A percentile compares a stretch with the other conserved stretches of the same genome.
Conservation (phyloP, 192 early-diverging fungal species). For the Entomortierella beljakovae region DNA sequence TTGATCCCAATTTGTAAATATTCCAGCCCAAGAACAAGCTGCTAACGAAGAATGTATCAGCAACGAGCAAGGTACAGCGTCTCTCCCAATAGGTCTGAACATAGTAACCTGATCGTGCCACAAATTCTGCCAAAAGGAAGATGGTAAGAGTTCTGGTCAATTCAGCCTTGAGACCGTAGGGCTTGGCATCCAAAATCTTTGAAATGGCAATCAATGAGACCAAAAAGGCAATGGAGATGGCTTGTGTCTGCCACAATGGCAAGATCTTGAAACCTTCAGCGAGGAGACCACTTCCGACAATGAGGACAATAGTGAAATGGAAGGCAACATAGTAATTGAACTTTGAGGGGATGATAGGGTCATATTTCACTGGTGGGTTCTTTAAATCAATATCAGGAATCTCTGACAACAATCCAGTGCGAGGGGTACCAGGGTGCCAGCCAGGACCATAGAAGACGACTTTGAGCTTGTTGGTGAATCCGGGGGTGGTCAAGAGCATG, state of each 20-base stretch:
- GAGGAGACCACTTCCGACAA: constrained; percentile 34
- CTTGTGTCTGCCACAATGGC: constrained; percentile 40
- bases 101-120: constrained; percentile 41
- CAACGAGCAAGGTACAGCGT: constrained; percentile 35
- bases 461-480: constrained; percentile 57
- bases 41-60: constrained; percentile 43
- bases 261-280: constrained; percentile 50
- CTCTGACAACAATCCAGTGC: constrained; percentile 57
- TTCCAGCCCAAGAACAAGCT: constrained; percentile 52
- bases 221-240: constrained; percentile 27
- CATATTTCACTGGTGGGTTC: constrained; percentile 57
- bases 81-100: constrained; percentile 51
- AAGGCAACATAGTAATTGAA: constrained; percentile 57
- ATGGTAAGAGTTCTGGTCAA: constrained; percentile 28
- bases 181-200: constrained; percentile 52
- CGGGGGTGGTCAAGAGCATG: constrained; percentile 55
- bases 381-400: constrained; percentile 59
- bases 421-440: constrained; percentile 61
- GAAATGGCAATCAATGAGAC: constrained; percentile 26
- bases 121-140: constrained; percentile 45
- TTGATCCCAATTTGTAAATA: constrained; percentile 48
- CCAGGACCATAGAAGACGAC: constrained; percentile 68
- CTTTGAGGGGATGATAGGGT: constrained; percentile 53
- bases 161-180: constrained; percentile 43
- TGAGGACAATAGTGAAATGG: constrained; percentile 52